Evolutionary conservation across 2,329 filamentous ascomycete genomes (phyloP).

Genomic region (Ilyonectria robusta): DNA sequence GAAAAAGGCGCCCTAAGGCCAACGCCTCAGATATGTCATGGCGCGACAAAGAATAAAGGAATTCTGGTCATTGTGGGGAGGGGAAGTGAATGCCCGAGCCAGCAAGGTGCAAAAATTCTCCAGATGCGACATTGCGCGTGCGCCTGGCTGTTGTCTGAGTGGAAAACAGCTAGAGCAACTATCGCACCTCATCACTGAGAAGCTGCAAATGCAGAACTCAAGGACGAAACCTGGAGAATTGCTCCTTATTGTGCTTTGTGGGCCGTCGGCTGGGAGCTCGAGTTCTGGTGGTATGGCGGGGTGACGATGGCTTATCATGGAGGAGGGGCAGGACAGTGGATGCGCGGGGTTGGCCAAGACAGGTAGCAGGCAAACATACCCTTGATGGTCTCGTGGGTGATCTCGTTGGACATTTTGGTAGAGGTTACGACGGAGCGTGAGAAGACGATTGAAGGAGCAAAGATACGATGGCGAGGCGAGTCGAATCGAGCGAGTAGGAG

Average conservation of each 20-base stretch:
- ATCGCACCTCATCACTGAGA: neutral
- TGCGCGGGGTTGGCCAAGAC: slow-evolving; percentile 37
- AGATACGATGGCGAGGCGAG: slow-evolving; percentile 32
- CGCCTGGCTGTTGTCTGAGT: neutral
- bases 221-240: neutral
- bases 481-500: slow-evolving; percentile 27
- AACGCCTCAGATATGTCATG: neutral
- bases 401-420: slow-evolving; percentile 73
- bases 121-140: neutral
- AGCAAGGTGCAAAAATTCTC: slow-evolving; percentile 16
- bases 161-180: neutral
- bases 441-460: slow-evolving; percentile 21
- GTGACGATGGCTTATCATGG: slow-evolving; percentile 40
- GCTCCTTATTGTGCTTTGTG: neutral
- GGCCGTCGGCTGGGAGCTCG: slow-evolving; percentile 1
- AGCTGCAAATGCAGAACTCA: neutral
- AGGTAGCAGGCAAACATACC: slow-evolving; percentile 61
- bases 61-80: slow-evolving; percentile 13
- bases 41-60: neutral
- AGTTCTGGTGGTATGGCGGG: slow-evolving; percentile 9
- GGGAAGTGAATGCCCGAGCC: neutral
- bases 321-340: slow-evolving; percentile 43
- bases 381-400: slow-evolving; percentile 84
- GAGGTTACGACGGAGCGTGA: slow-evolving; percentile 34
- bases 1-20: neutral